Evolutionary conservation across 164 flowering plant species (phyloP).

Genomic region (Nelumbo lutea): DNA sequence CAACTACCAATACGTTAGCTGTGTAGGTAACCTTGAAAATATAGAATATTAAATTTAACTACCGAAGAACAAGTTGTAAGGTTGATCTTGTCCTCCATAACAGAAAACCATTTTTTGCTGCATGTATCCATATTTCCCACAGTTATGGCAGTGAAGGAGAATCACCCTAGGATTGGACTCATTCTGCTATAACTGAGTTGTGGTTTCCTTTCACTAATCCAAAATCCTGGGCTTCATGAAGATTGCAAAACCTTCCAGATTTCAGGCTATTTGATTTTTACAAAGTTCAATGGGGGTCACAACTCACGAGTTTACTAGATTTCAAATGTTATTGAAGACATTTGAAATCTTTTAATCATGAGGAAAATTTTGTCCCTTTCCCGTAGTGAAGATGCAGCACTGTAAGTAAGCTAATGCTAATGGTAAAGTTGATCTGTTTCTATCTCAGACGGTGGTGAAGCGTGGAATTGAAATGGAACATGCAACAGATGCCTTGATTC

Average conservation of each 20-base stretch:
- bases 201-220: not conserved
- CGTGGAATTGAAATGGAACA: slow-evolving; percentile 81
- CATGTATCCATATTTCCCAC: not conserved
- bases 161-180: not conserved
- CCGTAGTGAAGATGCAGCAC: not conserved
- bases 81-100: too few species aligned
- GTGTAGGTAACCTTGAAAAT: too few species aligned
- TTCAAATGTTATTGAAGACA: not conserved
- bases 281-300: too few species aligned
- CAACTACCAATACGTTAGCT: too few species aligned
- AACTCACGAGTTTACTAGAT: not conserved
- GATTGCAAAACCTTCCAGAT: too few species aligned
- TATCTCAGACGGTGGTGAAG: slow-evolving; percentile 76
- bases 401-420: not conserved
- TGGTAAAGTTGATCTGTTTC: not conserved
- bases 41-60: too few species aligned
- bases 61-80: too few species aligned
- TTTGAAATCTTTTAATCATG: not conserved
- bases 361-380: not conserved
- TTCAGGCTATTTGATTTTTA: too few species aligned
- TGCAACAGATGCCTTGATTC: slow-evolving; percentile 92
- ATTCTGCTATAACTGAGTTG: not conserved
- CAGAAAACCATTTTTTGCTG: too few species aligned
- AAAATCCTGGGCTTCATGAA: not conserved
- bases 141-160: not conserved